Base-by-base conservation (phyloP, 805 yeast genomes). In the Zygotorulaspora danielsina region DNA sequence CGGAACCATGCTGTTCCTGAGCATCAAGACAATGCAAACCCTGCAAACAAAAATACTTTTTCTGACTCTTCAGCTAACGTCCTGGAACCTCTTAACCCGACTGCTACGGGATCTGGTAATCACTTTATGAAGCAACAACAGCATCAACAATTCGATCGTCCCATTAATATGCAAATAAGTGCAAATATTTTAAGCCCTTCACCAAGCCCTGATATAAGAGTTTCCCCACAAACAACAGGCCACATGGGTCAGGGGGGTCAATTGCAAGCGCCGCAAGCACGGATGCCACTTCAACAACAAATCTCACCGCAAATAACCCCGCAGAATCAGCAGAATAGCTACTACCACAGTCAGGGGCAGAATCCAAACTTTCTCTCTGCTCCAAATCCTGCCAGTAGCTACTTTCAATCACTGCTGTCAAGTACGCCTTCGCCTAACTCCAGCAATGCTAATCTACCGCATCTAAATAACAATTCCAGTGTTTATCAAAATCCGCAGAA, bases 41-140 rank as follows among this genome's bases (percentile, higher is more conserved):
- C 55, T 10, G 34, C 36, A 29, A 46, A 49, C 2, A 31, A 50
- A 32, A 34, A 45, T 43, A 2, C 47, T 34, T 32, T 50, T 22
- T 45, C 56, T 13, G 38, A 48, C 20, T 34, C 51, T 10, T 19
- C 34, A 18, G 10, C 24, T n/a, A 32, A 34, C 21, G 35, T 38
- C 15, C 37, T 57, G 28, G 61, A 65, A 27, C 66, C 67, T 4
- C 27, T 58, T 27, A 59, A 55, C 32, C 63, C 66, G 17, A 51
- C 65, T 7, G 60, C 65, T 3, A 58, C 63, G 4, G 65, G 64
- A 4, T 53, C 67, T 5, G 63, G 65, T 9, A 60, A 59, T 27
- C 46, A 59, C 41, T 40, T 61, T 27, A 50, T 58, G 53, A 55
- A 55, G 32, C 56, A 52, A 19, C 57, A 55, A 57, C 19, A 24